Percentiles rank a stretch among this genome's conserved stretches.
These are phyloP conservation scores for Phlyctochytrium arcticum DNA, from an alignment of 192 early-diverging fungal genomes.

Conservation along the genomic window DNA sequence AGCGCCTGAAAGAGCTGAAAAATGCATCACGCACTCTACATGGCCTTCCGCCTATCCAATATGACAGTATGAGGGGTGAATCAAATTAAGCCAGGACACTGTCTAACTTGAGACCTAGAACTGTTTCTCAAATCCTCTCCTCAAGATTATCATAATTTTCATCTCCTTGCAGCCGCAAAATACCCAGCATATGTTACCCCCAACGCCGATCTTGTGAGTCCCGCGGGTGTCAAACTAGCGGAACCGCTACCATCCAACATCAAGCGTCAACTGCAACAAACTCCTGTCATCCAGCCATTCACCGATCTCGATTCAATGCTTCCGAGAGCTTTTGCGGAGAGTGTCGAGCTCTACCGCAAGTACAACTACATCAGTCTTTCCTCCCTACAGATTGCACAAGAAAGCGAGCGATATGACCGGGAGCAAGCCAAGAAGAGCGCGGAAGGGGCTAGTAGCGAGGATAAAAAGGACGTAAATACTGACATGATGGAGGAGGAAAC, in stretches of 20 bases:
- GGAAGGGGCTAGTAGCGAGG: neutral
- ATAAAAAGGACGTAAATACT: neutral
- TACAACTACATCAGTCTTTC: conserved; percentile 32
- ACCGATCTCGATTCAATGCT: neutral
- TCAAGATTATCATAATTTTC: conserved; percentile 56
- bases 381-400: conserved; percentile 32
- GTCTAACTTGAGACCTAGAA: conserved; percentile 3
- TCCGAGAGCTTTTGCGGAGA: conserved; percentile 27
- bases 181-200: conserved; percentile 60
- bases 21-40: conserved; percentile 39
- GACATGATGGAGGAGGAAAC: conserved; percentile 14
- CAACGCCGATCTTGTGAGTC: conserved; percentile 2
- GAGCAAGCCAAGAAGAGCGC: neutral
- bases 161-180: conserved; percentile 50
- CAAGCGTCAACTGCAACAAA: conserved; percentile 21
- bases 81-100: neutral
- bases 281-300: conserved; percentile 34
- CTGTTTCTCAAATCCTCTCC: conserved; percentile 55
- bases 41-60: conserved; percentile 35
- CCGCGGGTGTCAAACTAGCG: neutral
- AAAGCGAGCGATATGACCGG: conserved; percentile 10
- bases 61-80: neutral
- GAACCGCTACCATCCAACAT: conserved; percentile 27
- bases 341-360: conserved; percentile 22
- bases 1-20: conserved; percentile 48